Evolutionary conservation across 805 yeast genomes (phyloP), one percentile per base, ranked within the genome.

Genomic region (Yarrowia osloensis): DNA sequence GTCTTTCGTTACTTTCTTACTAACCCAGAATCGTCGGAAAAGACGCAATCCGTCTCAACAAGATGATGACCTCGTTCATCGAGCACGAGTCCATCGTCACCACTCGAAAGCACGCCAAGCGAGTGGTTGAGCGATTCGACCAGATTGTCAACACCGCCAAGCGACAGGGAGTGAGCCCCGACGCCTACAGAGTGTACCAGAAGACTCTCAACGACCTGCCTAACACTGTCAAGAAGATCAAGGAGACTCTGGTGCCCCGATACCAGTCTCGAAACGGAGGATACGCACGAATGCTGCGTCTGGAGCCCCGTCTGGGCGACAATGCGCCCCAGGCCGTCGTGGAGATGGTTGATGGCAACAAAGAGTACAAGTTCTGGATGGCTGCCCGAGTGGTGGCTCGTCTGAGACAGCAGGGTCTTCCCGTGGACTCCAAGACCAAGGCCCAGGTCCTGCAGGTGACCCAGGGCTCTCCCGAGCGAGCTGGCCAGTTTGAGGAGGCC

Each of bases 251-350:
- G 46, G 84, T 86, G 4, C 81, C 84, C 47, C 81, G 96, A 67
- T 93, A 89, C 74, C 73, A 79, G 4, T 73, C 77, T 26, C 84
- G 97, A 78, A 74, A 77, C 0, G 90, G 91, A 69, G 98, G 98
- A 0, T 94, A 88, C 79, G 91, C 98, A 2, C 85, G 98, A 71
- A 85, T 94, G 66, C 79, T 92, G 69, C 87, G 85, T 71, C 80
- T 95, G 69, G 98, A 95, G 77, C 91, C 93, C 19, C 83, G 98
- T 71, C 77, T 88, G 55, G 93, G 95, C 67, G 99, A 95, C 76
- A 89, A 87, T 69, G 97, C 98, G 0, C 93, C 93, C 35, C 95
- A 90, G 82, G 87, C 95, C 0, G 87, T 93, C 9, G 74, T 95
- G 66, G 99, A 95, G 77, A 81, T 95, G 57, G 96, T 94, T 1